A percentile compares a stretch with the other conserved stretches of the same genome.
phyloP scores from a whole-genome alignment of 2,329 filamentous ascomycete genomes.

The Nemania serpens region DNA sequence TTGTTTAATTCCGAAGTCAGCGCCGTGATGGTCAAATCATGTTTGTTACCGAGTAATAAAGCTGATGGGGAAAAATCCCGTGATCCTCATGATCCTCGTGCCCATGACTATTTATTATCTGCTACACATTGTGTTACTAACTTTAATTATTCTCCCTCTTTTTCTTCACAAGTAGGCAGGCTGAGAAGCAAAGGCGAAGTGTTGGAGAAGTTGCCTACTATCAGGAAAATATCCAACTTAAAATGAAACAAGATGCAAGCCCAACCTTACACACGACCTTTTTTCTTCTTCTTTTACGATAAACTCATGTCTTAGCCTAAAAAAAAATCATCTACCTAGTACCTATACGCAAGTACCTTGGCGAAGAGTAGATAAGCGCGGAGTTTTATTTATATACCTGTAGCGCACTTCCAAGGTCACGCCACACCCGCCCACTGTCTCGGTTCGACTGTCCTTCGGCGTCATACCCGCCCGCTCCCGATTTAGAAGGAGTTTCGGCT shows the following conservation, averaged over 20 bases:
- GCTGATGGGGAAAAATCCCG: no score
- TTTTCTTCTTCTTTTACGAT: background rate
- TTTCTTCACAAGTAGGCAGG: no score
- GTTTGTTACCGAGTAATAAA: no score
- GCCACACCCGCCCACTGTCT: slow-evolving; percentile 13
- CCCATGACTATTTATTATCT: no score
- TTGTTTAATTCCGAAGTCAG: no score
- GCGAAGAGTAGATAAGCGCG: background rate
- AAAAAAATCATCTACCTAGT: background rate
- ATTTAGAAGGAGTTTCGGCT: slow-evolving; percentile 12
- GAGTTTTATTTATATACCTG: background rate
- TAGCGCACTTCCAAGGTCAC: slow-evolving; percentile 9
- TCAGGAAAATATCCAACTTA: no score
- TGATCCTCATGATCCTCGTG: no score
- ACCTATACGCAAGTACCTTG: background rate
- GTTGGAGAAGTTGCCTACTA: no score
- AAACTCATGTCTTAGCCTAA: slow-evolving; percentile 1
- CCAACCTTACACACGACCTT: slow-evolving; percentile 1
- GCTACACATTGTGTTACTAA: no score
- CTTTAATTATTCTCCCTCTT: no score
- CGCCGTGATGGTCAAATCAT: no score
- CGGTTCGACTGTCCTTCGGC: slow-evolving; percentile 1
- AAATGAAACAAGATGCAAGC: background rate
- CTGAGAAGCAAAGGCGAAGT: no score
- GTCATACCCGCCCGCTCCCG: slow-evolving; percentile 2